These are phyloP conservation scores for Podaxis pistillaris DNA, from an alignment of 768 basidiomycete species.

Conservation along the genomic window DNA sequence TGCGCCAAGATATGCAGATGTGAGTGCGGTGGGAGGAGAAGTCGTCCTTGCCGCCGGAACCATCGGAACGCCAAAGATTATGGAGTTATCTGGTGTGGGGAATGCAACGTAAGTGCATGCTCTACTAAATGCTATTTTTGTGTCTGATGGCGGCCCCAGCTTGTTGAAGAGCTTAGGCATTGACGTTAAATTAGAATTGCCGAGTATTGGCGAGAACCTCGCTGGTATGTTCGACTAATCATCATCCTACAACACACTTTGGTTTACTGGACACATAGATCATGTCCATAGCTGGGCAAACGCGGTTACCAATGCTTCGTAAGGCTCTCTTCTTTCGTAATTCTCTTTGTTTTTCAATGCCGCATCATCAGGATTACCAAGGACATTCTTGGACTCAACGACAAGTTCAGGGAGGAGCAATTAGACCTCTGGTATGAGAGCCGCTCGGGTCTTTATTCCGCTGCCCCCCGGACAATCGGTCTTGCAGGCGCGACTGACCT, in stretches of 20 bases:
- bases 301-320: conserved; percentile 30
- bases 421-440: conserved; percentile 26
- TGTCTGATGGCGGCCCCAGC: conserved; percentile 14
- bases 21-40: conserved; percentile 43
- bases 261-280: conserved; percentile 18
- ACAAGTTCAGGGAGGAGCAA: conserved; percentile 23
- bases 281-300: conserved; percentile 34
- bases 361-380: conserved; percentile 23
- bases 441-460: conserved; percentile 30
- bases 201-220: conserved; percentile 48
- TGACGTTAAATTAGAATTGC: conserved; percentile 36
- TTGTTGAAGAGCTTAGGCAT: conserved; percentile 46
- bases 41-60: conserved; percentile 52
- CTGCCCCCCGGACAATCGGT: conserved; percentile 28
- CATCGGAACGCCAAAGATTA: conserved; percentile 34
- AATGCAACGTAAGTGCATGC: conserved; percentile 26
- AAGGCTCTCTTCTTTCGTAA: background rate
- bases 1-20: conserved; percentile 24
- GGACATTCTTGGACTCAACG: conserved; percentile 24
- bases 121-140: background rate
- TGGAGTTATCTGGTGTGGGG: conserved; percentile 33
- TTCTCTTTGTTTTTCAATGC: background rate
- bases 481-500: conserved; percentile 28
- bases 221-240: conserved; percentile 21
- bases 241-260: background rate